phyloP scores from a whole-genome alignment of 495 filamentous ascomycete species.

The Xanthoparmelia taractica region DNA sequence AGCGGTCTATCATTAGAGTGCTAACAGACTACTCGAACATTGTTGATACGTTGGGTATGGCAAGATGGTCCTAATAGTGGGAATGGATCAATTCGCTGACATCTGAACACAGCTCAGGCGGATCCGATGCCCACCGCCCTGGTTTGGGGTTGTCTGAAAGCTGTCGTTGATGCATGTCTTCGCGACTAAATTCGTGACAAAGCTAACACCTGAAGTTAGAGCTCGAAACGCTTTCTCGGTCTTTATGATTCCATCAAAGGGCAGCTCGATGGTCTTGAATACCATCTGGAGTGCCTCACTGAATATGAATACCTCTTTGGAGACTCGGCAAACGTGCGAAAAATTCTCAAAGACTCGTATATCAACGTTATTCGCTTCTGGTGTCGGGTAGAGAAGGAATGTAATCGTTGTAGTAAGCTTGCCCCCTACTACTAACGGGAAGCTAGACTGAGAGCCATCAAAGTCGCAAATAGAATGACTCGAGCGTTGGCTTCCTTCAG shows the following conservation, averaged over 20 bases:
- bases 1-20: too few relatives aligned
- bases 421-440: neutral
- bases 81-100: too few relatives aligned
- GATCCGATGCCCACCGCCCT: too few relatives aligned
- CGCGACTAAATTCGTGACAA: neutral
- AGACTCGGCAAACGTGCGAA: constrained; percentile 11
- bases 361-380: constrained; percentile 13
- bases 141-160: constrained; percentile 11
- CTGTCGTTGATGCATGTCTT: constrained; percentile 5
- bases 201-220: neutral
- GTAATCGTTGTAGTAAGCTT: constrained; percentile 12
- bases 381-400: constrained; percentile 17
- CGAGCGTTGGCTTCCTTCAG: constrained; percentile 10
- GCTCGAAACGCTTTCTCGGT: constrained; percentile 5
- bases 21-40: too few relatives aligned
- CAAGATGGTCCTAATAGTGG: too few relatives aligned
- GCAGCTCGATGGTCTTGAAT: neutral
- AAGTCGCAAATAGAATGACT: constrained; percentile 4
- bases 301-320: constrained; percentile 16
- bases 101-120: too few relatives aligned
- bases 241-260: constrained; percentile 7
- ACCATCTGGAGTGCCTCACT: constrained; percentile 5
- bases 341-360: constrained; percentile 8
- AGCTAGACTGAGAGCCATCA: neutral
- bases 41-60: too few relatives aligned